Conservation (phyloP, 805 yeast genomes). For the Candida odintsovae region DNA sequence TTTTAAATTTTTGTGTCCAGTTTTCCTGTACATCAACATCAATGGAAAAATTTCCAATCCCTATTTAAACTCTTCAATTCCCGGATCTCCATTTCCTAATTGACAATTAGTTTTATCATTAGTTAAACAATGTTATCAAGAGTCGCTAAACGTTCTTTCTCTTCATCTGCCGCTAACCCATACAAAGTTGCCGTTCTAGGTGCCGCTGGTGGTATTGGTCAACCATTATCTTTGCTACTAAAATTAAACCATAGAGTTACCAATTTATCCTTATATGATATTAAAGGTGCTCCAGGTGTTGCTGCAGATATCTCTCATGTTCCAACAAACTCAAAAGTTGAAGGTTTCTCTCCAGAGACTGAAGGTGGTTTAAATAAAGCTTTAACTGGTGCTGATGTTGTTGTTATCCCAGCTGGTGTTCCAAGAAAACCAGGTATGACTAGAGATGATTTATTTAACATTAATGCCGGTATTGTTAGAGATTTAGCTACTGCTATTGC, state of each 20-base stretch:
- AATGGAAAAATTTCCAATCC: neutral
- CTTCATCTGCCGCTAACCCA: constrained; percentile 58
- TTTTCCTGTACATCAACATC: neutral
- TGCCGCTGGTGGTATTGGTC: constrained; percentile 95
- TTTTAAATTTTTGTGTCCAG: neutral
- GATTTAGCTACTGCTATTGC: constrained; percentile 87
- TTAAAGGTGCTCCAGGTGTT: constrained; percentile 92
- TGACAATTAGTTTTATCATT: neutral
- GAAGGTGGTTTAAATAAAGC: constrained; percentile 69
- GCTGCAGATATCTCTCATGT: constrained; percentile 94
- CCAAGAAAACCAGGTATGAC: constrained; percentile 99
- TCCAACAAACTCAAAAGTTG: constrained; percentile 85
- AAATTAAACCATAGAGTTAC: constrained; percentile 88
- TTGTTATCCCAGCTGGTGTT: constrained; percentile 95
- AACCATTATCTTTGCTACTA: constrained; percentile 75
- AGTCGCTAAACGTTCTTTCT: constrained; percentile 57
- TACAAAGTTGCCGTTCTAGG: constrained; percentile 79
- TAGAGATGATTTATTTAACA: constrained; percentile 93
- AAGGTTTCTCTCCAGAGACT: constrained; percentile 81
- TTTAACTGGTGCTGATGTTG: constrained; percentile 65
- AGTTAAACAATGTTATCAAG: constrained; percentile 45
- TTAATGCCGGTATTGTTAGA: constrained; percentile 92
- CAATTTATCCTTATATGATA: constrained; percentile 79
- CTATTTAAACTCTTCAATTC: neutral
- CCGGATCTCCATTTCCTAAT: neutral